Evolutionary conservation across 257 asterid species (phyloP), one percentile per base, ranked within the genome.

Genomic region (Euphrasia confusa): DNA sequence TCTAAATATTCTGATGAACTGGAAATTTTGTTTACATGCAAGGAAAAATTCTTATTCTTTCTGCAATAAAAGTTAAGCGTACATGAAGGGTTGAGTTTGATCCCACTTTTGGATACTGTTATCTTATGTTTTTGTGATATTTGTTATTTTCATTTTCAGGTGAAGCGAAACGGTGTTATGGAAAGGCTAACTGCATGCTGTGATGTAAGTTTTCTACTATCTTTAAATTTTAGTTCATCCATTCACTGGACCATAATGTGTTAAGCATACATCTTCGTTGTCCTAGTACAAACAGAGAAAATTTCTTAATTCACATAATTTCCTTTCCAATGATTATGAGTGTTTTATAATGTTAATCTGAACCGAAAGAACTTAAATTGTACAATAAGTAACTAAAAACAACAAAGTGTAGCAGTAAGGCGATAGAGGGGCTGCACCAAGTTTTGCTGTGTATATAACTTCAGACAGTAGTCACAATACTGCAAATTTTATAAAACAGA

Each of bases 121-220:
- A n/a, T 53, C 66, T 54, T 28, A 37, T 49, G 24, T 71, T 61
- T 26, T 67, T 62, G 56, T 63, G 66, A 44, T 44, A 61, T 73
- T 72, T 61, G 40, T 66, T 72, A 12, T 74, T 60, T 79, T 56
- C 78, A 78, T 73, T 52, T 67, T 66, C 90, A 79, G 85, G 85
- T 65, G 78, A 85, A 83, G 82, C 84, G 59, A 66, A 53, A 61
- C 61, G 86, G 94, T 42, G 74, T 82, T 37, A 70, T 76, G 33
- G 97, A 93, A 68, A 79, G 83, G 66, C 68, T 85, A 74, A 54
- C 89, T 42, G 44, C 87, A 67, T 92, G 99, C 70, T 89, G 96
- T 63, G 94, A 84, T 96, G 99, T 92, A 68, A 53, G 70, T 67
- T 15, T 72, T 66, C 40, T 66, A 56, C 54, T 72, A 59, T 54